phyloP scores from a whole-genome alignment of 169 alveolate species.

The Plasmodium coatneyi region DNA sequence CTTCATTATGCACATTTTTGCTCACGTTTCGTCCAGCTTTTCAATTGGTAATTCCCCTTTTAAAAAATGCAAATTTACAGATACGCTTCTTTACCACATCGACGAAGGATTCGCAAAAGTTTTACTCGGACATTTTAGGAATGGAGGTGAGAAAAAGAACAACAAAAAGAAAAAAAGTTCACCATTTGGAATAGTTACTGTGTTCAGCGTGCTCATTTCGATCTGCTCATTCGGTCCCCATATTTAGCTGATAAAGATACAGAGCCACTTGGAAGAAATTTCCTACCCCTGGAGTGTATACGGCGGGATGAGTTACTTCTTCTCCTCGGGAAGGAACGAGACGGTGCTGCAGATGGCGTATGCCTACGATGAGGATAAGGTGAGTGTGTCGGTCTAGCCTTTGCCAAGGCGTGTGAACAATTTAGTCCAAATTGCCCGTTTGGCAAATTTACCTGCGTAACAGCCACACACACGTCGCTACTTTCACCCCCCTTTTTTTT shows the following conservation, averaged over 20 bases:
- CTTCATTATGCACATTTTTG: constrained; percentile 9
- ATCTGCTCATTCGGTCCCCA: not conserved
- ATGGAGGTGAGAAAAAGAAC: constrained; percentile 25
- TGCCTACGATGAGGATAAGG: constrained; percentile 72
- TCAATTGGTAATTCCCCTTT: not conserved
- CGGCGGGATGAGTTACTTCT: constrained; percentile 73
- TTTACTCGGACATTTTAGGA: constrained; percentile 71
- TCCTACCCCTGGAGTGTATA: constrained; percentile 73
- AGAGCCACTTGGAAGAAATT: constrained; percentile 71
- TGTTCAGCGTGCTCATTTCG: not conserved
- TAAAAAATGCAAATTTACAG: constrained; percentile 32
- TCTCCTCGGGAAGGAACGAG: constrained; percentile 43
- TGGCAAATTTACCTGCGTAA: not conserved
- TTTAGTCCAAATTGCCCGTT: not conserved
- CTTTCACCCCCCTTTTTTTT: not conserved
- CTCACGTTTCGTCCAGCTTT: not conserved
- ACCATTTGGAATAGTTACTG: not conserved
- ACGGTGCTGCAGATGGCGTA: constrained; percentile 55
- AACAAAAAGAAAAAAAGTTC: not conserved
- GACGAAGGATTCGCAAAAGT: constrained; percentile 68
- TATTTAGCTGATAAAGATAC: constrained; percentile 57
- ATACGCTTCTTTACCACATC: constrained; percentile 66
- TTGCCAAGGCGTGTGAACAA: not conserved
- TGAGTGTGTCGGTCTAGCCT: not conserved
- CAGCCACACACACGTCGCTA: not conserved